Evolutionary conservation across 768 basidiomycete species (phyloP), one percentile per base, ranked within the genome.

Genomic region (Mycena leptocephala): DNA sequence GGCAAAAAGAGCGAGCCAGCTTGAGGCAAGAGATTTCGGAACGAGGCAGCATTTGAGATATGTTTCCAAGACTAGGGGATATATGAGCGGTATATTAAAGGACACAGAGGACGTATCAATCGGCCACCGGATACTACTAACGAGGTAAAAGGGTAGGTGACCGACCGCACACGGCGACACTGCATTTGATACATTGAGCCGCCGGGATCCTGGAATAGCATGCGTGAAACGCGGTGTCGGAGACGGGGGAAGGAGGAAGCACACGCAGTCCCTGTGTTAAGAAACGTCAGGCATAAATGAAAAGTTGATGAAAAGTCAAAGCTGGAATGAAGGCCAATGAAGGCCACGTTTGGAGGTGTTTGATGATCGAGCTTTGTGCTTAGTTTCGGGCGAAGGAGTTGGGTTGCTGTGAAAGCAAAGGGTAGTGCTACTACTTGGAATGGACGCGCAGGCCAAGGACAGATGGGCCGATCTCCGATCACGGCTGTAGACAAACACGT

Each of bases 221-320:
- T 56, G 53, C 53, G 53, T 56, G 53, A 56, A 56, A 24, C n/a
- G 53, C 53, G 26, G 53, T 56, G 53, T 56, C 53, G 53, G 53
- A 56, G 53, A 56, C 53, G 26, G 53, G 30, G 14, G 53, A 56
- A 56, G 53, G 53, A 56, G 53, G 53, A 56, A 56, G 53, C 53
- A 56, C 53, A 56, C 53, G 53, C 28, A 56, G 53, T 56, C 53
- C 53, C 53, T 56, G 53, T 56, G 53, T 56, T 56, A 56, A 56
- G 53, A 56, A 56, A 28, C 28, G 26, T 56, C 53, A 56, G 53
- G 30, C 26, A 28, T 56, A 56, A 56, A 32, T n/a, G n/a, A n/a
- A n/a, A n/a, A n/a, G n/a, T n/a, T n/a, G n/a, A n/a, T 32, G 53
- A 56, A 56, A 56, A 56, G 53, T 56, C 53, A 56, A 56, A 56